Evolutionary conservation across 306 rosid genomes (phyloP), one percentile per base, ranked within the genome.

Genomic region (Benincasa hispida): DNA sequence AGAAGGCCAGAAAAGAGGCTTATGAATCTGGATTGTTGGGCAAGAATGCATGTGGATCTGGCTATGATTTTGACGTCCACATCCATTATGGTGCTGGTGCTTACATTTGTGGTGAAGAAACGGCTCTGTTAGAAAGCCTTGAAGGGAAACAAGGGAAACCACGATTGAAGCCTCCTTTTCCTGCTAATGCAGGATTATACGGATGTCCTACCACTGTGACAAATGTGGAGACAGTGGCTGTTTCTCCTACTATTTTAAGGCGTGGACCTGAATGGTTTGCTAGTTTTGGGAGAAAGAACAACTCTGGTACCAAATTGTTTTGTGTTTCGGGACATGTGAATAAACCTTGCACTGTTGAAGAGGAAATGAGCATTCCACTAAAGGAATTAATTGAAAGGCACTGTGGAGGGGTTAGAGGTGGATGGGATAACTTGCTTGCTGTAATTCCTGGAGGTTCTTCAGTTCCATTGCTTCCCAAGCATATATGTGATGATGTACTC

Each of bases 111-210:
- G 99, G 99, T 51, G 99, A 94, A 86, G 99, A 94, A 84, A 94
- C 98, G 24, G 98, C 99, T 25, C 95, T 94, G 50, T 80, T 94
- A 84, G 99, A 94, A 88, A 94, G 99, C 79, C 98, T 94, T 78
- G 99, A 94, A 89, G 99, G 99, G 84, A 94, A 92, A 78, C 99
- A 94, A 87, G 99, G 99, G 70, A 94, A 94, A 61, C 99, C 99
- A 58, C 86, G 99, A 89, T 78, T 94, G 87, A 94, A 94, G 89
- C 99, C 99, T n/a, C 99, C 98, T 76, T 94, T 94, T 87, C 99
- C 99, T 11, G 99, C 99, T 74, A 94, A 94, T 86, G 95, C 98
- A 39, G 99, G 99, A 53, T 85, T 94, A 79, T 94, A 94, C 77
- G 99, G 99, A 69, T 94, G 99, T 72, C 99, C 99, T 56, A 92